phyloP scores from a whole-genome alignment of 257 asterid species.

The Salvia rosmarinus region DNA sequence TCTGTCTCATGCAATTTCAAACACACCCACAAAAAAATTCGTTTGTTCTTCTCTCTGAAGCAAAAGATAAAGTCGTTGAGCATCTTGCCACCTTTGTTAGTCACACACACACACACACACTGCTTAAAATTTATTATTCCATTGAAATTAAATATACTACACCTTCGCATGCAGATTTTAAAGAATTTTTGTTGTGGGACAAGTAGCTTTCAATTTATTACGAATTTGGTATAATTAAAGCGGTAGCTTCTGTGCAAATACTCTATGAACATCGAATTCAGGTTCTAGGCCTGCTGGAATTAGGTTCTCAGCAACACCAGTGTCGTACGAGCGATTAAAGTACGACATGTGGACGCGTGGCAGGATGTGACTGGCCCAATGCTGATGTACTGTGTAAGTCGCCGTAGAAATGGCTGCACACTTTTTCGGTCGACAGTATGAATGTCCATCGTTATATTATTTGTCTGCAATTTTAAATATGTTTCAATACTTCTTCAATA shows the following conservation, averaged over 20 bases:
- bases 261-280: constrained; percentile 10
- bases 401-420: constrained; percentile 9
- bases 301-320: constrained; percentile 32
- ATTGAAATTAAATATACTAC: constrained; percentile 6
- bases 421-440: too few species aligned
- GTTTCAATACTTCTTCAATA: too few species aligned
- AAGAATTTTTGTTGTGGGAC: too few species aligned
- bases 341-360: constrained; percentile 26
- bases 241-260: constrained; percentile 20
- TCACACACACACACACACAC: constrained; percentile 33
- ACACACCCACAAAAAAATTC: constrained; percentile 5
- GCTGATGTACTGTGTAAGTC: constrained; percentile 1
- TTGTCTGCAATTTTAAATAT: too few species aligned
- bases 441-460: too few species aligned
- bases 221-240: neutral
- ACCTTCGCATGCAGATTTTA: neutral
- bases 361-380: neutral
- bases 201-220: neutral
- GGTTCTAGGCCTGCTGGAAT: constrained; percentile 34
- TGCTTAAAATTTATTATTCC: constrained; percentile 19
- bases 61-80: constrained; percentile 66
- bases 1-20: constrained; percentile 43
- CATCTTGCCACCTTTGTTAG: constrained; percentile 51
- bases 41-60: constrained; percentile 42
- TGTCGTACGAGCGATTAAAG: neutral